Base-by-base conservation (phyloP, 176 grass and related monocot species). In the Canna indica region DNA sequence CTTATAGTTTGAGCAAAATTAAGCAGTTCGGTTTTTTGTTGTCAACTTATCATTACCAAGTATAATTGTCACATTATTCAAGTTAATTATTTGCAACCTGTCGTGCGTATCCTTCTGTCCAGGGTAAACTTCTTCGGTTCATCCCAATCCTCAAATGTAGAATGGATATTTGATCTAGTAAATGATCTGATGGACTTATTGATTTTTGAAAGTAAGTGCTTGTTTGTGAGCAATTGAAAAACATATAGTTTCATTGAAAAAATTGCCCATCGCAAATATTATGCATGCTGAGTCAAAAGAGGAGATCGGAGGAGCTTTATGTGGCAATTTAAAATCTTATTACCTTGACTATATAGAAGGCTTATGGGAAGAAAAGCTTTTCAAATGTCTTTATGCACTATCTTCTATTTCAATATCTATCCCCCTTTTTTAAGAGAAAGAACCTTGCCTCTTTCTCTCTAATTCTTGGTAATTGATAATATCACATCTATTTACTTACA, bases 111-210 rank as follows among this genome's bases (percentile, higher is more conserved):
- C 20, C 89, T 99, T 72, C 80, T 99, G 80, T 99, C 94, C 10
- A 90, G 94, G 82, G 63, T 99, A 56, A 77, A 90, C 73, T 88
- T 99, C 82, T 99, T 99, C 71, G 82, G 82, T 20, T 87, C 94
- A 71, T 90, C 87, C 73, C 62, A 90, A 82, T 39, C 77, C 65
- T 90, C 94, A 14, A 99, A 92, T 83, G 84, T 86, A 75, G 94
- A 99, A n/a, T n/a, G n/a, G n/a, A n/a, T n/a, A n/a, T n/a, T n/a
- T n/a, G n/a, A n/a, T n/a, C n/a, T n/a, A n/a, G n/a, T n/a, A n/a
- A n/a, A n/a, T n/a, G n/a, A n/a, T 10, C 41, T 7, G 7, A 8
- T 44, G 41, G 2, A 4, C 41, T 44, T 8, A 11, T 44, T 44
- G 41, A 44, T 44, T 44, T 11, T 11, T 10, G 41, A 44, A 44